phyloP scores from a whole-genome alignment of 2,329 filamentous ascomycete genomes.

The Diaporthe ilicicola region DNA sequence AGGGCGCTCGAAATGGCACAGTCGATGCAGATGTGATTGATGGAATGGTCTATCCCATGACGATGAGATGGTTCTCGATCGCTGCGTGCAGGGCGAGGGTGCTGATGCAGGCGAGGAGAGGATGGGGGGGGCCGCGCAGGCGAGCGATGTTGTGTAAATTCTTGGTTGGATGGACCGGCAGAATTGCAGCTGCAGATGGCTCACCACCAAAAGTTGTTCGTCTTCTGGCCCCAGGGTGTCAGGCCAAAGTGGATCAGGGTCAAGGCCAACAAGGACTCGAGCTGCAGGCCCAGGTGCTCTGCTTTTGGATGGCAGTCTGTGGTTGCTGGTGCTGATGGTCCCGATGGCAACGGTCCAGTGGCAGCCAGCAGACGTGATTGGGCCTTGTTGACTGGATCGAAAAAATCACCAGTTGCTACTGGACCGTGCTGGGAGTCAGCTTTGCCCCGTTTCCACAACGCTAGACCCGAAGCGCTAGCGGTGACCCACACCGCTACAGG shows the following conservation, averaged over 20 bases:
- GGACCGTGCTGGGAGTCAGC: conserved; percentile 35
- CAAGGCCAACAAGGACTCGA: conserved; percentile 2
- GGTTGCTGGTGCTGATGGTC: conserved; percentile 11
- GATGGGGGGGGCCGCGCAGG: conserved; percentile 16
- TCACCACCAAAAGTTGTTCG: conserved; percentile 24
- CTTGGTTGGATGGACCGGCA: conserved; percentile 26
- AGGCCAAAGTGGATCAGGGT: conserved; percentile 21
- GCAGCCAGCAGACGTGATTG: conserved; percentile 39
- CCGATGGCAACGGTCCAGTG: background rate
- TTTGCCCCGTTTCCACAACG: conserved; percentile 34
- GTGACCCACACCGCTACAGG: conserved; percentile 8
- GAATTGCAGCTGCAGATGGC: conserved; percentile 19
- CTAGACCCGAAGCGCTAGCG: conserved; percentile 21
- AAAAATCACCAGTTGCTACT: conserved; percentile 38
- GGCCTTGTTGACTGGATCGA: conserved; percentile 41
- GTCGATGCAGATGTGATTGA: conserved; percentile 13
- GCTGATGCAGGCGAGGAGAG: conserved; percentile 17
- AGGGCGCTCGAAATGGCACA: background rate
- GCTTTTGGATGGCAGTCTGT: background rate
- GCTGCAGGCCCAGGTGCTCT: conserved; percentile 17
- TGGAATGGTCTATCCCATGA: conserved; percentile 30
- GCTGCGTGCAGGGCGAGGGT: conserved; percentile 8
- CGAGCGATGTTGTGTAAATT: conserved; percentile 27
- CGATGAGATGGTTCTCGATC: background rate
- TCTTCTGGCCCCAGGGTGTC: conserved; percentile 17